phyloP scores from a whole-genome alignment of 768 basidiomycete genomes.

The Mrakia blollopis region DNA sequence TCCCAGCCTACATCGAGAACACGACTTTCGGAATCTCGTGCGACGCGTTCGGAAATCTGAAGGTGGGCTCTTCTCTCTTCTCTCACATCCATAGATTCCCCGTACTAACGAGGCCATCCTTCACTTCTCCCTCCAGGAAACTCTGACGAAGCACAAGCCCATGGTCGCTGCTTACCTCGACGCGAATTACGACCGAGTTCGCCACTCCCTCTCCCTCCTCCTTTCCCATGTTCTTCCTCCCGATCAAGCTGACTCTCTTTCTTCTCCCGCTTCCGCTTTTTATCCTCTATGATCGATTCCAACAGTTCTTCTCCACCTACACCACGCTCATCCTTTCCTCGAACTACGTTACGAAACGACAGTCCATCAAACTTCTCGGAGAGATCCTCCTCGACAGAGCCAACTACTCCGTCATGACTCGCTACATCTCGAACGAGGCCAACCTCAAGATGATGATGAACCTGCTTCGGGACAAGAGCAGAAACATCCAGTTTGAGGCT shows the following conservation, averaged over 20 bases:
- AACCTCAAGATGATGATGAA: slow-evolving; percentile 99
- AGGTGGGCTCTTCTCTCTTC: slow-evolving; percentile 45
- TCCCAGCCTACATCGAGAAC: slow-evolving; percentile 92
- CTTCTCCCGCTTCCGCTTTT: neutral
- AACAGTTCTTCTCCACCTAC: slow-evolving; percentile 91
- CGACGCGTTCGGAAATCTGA: slow-evolving; percentile 94
- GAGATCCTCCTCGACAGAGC: slow-evolving; percentile 96
- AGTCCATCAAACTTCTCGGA: slow-evolving; percentile 94
- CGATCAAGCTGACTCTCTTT: neutral
- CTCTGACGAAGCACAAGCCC: slow-evolving; percentile 89
- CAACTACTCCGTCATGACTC: slow-evolving; percentile 98
- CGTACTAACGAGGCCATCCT: slow-evolving; percentile 16
- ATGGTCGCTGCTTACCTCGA: slow-evolving; percentile 98
- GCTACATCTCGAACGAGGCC: slow-evolving; percentile 88
- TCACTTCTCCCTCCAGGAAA: slow-evolving; percentile 54
- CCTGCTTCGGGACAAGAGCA: slow-evolving; percentile 92
- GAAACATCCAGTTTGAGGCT: slow-evolving; percentile 99
- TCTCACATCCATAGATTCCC: neutral
- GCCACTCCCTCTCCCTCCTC: slow-evolving; percentile 44
- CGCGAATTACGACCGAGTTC: slow-evolving; percentile 89
- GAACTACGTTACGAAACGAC: slow-evolving; percentile 99
- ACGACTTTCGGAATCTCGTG: slow-evolving; percentile 98
- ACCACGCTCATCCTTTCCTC: slow-evolving; percentile 83
- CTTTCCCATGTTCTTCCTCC: neutral
- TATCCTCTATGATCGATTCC: slow-evolving; percentile 3